Conservation (phyloP, 2,329 filamentous ascomycete species). For the Monilinia polystroma region DNA sequence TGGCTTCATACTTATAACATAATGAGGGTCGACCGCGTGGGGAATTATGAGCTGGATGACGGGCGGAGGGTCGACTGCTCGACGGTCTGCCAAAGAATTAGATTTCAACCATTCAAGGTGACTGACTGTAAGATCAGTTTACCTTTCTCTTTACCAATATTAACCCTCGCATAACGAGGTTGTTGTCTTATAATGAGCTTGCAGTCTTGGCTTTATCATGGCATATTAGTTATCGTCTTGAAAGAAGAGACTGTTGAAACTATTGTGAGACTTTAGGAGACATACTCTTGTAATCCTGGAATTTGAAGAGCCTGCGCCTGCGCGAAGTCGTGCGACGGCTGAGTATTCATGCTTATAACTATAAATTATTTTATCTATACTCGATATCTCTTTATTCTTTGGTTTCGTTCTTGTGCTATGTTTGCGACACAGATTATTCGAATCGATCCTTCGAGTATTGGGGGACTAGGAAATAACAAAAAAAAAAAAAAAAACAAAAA, state of each 20-base stretch:
- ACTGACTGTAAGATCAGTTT: slow-evolving; percentile 29
- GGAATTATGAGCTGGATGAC: slow-evolving; percentile 68
- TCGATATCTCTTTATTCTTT: slow-evolving; percentile 13
- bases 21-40: slow-evolving; percentile 46
- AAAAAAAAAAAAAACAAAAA: too few relatives aligned
- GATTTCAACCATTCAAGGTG: slow-evolving; percentile 9
- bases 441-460: slow-evolving; percentile 17
- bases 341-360: slow-evolving; percentile 27
- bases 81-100: slow-evolving; percentile 58
- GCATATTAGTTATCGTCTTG: slow-evolving; percentile 36
- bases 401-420: background rate
- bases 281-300: slow-evolving; percentile 33
- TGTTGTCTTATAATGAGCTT: slow-evolving; percentile 63
- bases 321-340: slow-evolving; percentile 35
- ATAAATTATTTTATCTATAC: slow-evolving; percentile 13
- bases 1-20: slow-evolving; percentile 55
- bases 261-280: slow-evolving; percentile 3
- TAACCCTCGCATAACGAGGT: slow-evolving; percentile 65
- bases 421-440: background rate
- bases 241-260: background rate
- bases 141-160: slow-evolving; percentile 75
- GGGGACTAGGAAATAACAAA: background rate
- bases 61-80: slow-evolving; percentile 84
- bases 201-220: slow-evolving; percentile 51
- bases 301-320: slow-evolving; percentile 32